A percentile compares a stretch with the other conserved stretches of the same genome.
phyloP scores from a whole-genome alignment of 2,329 filamentous ascomycete genomes.

The Sphaerostilbella broomeana region DNA sequence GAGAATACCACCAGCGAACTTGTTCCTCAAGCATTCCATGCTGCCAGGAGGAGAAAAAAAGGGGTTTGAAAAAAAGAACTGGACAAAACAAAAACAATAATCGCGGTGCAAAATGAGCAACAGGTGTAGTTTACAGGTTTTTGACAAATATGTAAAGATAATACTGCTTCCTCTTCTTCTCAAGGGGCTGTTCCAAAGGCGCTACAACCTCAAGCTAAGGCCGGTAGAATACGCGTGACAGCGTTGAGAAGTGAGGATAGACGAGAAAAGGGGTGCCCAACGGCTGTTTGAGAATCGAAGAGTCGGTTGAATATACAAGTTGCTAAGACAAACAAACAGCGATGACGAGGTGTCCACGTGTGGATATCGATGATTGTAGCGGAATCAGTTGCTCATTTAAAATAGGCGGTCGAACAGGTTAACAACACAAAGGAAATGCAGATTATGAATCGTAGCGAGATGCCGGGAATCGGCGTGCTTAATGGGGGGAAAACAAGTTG shows the following conservation, averaged over 20 bases:
- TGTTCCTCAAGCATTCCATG: constrained; percentile 82
- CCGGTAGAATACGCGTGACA: constrained; percentile 7
- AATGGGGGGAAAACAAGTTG: constrained; percentile 26
- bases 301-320: constrained; percentile 30
- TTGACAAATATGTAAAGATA: constrained; percentile 10
- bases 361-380: constrained; percentile 17
- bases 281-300: constrained; percentile 13
- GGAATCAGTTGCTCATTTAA: constrained; percentile 38
- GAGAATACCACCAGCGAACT: constrained; percentile 71
- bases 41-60: constrained; percentile 18
- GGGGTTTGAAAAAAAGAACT: constrained; percentile 2
- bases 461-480: constrained; percentile 12
- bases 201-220: constrained; percentile 6
- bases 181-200: constrained; percentile 3
- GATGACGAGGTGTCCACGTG: constrained; percentile 19
- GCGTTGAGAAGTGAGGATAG: constrained; percentile 15
- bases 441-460: constrained; percentile 28
- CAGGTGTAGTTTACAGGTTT: constrained; percentile 20
- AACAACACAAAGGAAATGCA: constrained; percentile 31
- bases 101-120: constrained; percentile 16
- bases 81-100: constrained; percentile 12
- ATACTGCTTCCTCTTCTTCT: constrained; percentile 14
- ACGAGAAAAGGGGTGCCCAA: constrained; percentile 14
- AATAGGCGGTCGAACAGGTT: constrained; percentile 17
- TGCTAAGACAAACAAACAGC: constrained; percentile 24